Conservation (phyloP, 1,139 yeast genomes). For the Kodamaea suecica region DNA sequence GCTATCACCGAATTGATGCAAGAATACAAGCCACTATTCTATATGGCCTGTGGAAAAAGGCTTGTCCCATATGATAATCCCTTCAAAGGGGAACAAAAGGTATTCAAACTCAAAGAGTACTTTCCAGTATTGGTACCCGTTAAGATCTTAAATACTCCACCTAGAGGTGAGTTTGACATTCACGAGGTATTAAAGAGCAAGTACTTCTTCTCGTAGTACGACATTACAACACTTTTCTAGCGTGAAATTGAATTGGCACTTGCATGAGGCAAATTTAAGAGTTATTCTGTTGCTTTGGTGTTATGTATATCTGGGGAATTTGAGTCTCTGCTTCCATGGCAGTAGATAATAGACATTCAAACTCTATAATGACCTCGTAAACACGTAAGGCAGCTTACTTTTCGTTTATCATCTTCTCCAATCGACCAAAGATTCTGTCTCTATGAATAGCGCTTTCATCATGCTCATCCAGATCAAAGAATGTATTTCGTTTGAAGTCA, state of each 20-base stretch:
- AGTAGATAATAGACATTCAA: too few relatives aligned
- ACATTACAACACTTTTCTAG: too few relatives aligned
- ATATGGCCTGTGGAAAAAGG: slow-evolving; percentile 1
- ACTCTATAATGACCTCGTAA: too few relatives aligned
- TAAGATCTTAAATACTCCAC: slow-evolving; percentile 27
- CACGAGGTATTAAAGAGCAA: slow-evolving; percentile 30
- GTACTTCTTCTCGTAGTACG: slow-evolving; percentile 41
- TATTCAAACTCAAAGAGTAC: slow-evolving; percentile 7
- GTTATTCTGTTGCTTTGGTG: neutral
- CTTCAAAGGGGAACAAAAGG: neutral
- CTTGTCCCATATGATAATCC: slow-evolving; percentile 1
- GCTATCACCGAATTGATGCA: slow-evolving; percentile 4
- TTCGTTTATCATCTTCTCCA: slow-evolving; percentile 47
- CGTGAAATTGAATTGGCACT: neutral
- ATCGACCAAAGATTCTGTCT: slow-evolving; percentile 56
- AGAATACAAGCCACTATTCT: slow-evolving; percentile 8
- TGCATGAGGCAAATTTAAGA: neutral
- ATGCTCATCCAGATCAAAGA: slow-evolving; percentile 52
- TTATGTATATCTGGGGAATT: too few relatives aligned
- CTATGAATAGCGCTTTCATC: slow-evolving; percentile 63
- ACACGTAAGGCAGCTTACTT: too few relatives aligned
- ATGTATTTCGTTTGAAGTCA: slow-evolving; percentile 40
- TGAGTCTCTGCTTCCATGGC: too few relatives aligned
- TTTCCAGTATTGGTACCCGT: slow-evolving; percentile 25
- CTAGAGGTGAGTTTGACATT: slow-evolving; percentile 34